Conservation (phyloP, 148 eudicot genomes). For the Drosera capensis region DNA sequence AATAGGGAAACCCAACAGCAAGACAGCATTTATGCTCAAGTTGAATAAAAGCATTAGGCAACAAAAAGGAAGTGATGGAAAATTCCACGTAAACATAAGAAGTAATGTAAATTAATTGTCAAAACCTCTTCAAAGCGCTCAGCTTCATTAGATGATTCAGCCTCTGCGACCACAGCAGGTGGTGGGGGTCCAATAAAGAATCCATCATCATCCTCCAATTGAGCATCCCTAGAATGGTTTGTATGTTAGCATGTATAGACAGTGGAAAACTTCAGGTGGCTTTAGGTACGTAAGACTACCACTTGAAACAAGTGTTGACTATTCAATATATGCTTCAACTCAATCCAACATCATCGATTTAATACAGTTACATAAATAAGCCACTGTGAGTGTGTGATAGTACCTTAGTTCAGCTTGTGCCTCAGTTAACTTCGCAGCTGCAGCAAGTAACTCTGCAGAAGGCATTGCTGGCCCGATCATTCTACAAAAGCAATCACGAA, state of each 20-base stretch:
- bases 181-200: conserved; percentile 86
- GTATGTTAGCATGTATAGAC: background rate
- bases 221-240: conserved; percentile 46
- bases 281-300: background rate
- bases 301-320: background rate
- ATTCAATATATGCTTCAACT: background rate
- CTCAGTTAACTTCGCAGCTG: conserved; percentile 92
- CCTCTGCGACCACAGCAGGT: conserved; percentile 85
- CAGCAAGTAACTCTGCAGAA: conserved; percentile 95
- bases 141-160: conserved; percentile 80
- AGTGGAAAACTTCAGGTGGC: background rate
- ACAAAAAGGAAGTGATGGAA: too few relatives aligned
- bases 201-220: conserved; percentile 44
- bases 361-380: background rate
- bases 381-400: background rate
- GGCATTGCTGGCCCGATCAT: conserved; percentile 94
- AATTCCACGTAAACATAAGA: too few relatives aligned
- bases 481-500: conserved; percentile 24
- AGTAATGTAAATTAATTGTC: conserved; percentile 3
- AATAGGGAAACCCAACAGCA: too few relatives aligned
- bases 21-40: too few relatives aligned
- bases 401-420: conserved; percentile 94
- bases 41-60: too few relatives aligned
- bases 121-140: conserved; percentile 96
- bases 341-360: background rate